Percentiles rank a stretch among this genome's conserved stretches.
Evolutionary conservation across 208 protist species (phyloP).

Genomic region (Balamuthia mandrillaris): DNA sequence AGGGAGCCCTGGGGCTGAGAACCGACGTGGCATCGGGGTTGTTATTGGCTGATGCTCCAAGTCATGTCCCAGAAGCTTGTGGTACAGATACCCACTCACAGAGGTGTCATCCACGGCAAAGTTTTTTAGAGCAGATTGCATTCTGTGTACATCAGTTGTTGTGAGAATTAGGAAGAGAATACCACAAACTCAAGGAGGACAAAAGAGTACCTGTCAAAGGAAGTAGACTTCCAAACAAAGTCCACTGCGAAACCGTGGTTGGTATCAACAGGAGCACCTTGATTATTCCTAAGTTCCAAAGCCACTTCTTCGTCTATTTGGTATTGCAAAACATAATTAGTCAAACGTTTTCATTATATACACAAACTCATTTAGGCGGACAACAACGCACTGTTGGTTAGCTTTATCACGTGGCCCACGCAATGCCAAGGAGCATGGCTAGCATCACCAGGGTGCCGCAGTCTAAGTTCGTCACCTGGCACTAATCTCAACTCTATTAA

Average conservation of each 20-base stretch:
- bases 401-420: conserved; percentile 68
- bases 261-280: conserved; percentile 36
- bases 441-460: conserved; percentile 67
- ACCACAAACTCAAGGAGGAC: not conserved
- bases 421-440: conserved; percentile 58
- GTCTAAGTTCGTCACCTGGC: conserved; percentile 81
- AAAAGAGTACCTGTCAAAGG: conserved; percentile 67
- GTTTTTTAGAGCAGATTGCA: conserved; percentile 79
- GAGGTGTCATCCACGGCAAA: conserved; percentile 80
- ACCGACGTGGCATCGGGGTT: conserved; percentile 46
- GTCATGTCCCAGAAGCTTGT: conserved; percentile 85
- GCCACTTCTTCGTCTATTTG: conserved; percentile 67
- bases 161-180: not conserved
- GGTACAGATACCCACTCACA: conserved; percentile 84
- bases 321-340: not conserved
- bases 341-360: not conserved
- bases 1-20: conserved; percentile 74
- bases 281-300: conserved; percentile 65
- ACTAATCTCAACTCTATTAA: conserved; percentile 73
- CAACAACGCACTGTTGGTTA: conserved; percentile 33
- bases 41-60: conserved; percentile 43
- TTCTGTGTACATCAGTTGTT: conserved; percentile 54
- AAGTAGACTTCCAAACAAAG: conserved; percentile 88
- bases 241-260: conserved; percentile 75
- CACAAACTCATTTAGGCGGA: conserved; percentile 26